phyloP scores from a whole-genome alignment of 139 green algal genomes.

The Trebouxia sp. region DNA sequence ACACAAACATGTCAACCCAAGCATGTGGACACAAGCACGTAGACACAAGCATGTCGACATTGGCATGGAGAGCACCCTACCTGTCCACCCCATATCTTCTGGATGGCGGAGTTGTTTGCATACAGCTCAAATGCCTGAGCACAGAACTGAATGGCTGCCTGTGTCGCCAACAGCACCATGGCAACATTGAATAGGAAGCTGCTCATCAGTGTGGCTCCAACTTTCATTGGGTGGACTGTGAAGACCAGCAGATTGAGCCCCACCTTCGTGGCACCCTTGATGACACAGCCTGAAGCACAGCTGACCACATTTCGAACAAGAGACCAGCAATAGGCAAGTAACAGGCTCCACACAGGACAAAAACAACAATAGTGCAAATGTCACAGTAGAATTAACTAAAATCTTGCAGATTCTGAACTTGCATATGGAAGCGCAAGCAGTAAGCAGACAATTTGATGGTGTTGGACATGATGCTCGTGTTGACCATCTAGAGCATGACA shows the following conservation, averaged over 20 bases:
- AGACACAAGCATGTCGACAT: not conserved
- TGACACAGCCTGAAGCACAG: conserved; percentile 59
- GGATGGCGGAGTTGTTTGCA: conserved; percentile 78
- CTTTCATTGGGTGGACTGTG: conserved; percentile 83
- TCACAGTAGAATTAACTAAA: no score
- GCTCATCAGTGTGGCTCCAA: conserved; percentile 90
- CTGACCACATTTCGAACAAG: no score
- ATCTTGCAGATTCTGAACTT: no score
- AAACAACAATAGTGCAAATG: no score
- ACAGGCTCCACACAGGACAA: no score
- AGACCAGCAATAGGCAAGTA: no score
- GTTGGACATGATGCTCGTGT: no score
- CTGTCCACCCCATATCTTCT: conserved; percentile 86
- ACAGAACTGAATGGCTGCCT: conserved; percentile 94
- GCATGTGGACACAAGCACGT: not conserved
- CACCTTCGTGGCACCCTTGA: conserved; percentile 92
- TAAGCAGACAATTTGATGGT: no score
- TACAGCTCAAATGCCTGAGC: conserved; percentile 84
- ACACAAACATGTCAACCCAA: no score
- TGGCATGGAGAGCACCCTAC: conserved; percentile 28
- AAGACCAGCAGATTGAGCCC: conserved; percentile 91
- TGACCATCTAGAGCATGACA: no score
- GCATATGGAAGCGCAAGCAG: no score
- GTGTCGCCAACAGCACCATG: conserved; percentile 86
- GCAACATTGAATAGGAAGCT: conserved; percentile 95